Evolutionary conservation across 1,139 yeast species (phyloP), one percentile per base, ranked within the genome.

Genomic region (Blastobotrys serpentis): DNA sequence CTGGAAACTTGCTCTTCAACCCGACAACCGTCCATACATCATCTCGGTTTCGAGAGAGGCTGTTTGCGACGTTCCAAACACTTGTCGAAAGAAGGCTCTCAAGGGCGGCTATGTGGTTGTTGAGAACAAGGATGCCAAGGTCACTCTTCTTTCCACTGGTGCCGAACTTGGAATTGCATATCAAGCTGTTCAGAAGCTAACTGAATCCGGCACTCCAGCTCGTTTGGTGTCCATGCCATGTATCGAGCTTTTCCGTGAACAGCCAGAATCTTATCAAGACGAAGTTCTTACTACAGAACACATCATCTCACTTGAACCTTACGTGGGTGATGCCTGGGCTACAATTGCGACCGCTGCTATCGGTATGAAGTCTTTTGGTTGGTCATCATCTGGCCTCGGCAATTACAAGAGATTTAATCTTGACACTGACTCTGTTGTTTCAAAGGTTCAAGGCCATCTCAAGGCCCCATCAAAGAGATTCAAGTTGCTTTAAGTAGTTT

Each of bases 141-240:
- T 69, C 29, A 61, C 61, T 23, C 44, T 69, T 7, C 56, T 70
- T 25, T 62, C 67, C 44, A 57, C 58, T 37, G 73, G 73, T 14
- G 59, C 71, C 4, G 72, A 69, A 44, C 53, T 66, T 52, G 53
- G 46, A 8, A 61, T 63, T 52, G 67, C 69, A 1, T 59, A 63
- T 19, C 63, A 61, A 18, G 62, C 71, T 11, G 69, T 70, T 11
- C 51, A 55, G n/a, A 44, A 52, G 5, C 63, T 70, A 47, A 54
- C 46, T n/a, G 39, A 34, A 4, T 42, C 51, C 16, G 70, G 69
- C 1, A 49, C 65, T 33, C 53, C 42, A 14, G 55, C 64, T 16
- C 56, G 69, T 30, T 63, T 69, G 14, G 59, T 69, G 14, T 65
- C 70, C 1, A 63, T 69, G 63, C 73, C 70, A 16, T 63, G 60